phyloP scores from a whole-genome alignment of 768 basidiomycete species.

The Boletus rex-veris region DNA sequence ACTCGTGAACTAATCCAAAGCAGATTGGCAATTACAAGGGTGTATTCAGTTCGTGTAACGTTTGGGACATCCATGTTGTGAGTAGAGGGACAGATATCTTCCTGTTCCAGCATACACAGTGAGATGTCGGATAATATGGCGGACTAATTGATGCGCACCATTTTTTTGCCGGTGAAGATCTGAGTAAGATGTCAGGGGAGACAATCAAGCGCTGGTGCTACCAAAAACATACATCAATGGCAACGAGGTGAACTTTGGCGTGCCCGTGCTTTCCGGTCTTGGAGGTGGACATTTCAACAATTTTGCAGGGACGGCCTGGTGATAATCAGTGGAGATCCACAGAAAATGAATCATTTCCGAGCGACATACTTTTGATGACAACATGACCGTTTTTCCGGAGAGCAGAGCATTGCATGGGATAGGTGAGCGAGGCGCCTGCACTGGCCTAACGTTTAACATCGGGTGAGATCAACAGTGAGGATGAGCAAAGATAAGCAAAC shows the following conservation, averaged over 20 bases:
- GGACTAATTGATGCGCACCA: slow-evolving; percentile 47
- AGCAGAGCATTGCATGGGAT: slow-evolving; percentile 94
- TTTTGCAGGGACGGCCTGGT: slow-evolving; percentile 91
- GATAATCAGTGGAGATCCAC: neutral
- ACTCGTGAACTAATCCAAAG: neutral
- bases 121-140: neutral
- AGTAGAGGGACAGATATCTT: slow-evolving; percentile 94
- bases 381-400: slow-evolving; percentile 92
- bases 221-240: slow-evolving; percentile 76
- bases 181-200: slow-evolving; percentile 29
- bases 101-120: slow-evolving; percentile 42
- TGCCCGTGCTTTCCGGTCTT: slow-evolving; percentile 99
- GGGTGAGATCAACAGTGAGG: slow-evolving; percentile 11
- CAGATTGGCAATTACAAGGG: slow-evolving; percentile 55
- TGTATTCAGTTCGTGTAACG: slow-evolving; percentile 85
- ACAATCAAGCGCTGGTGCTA: neutral
- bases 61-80: slow-evolving; percentile 99
- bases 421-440: slow-evolving; percentile 76
- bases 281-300: slow-evolving; percentile 98
- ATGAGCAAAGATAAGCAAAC: slow-evolving; percentile 36
- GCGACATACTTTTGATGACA: slow-evolving; percentile 77
- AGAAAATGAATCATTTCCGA: neutral
- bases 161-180: slow-evolving; percentile 99
- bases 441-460: slow-evolving; percentile 44
- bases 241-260: slow-evolving; percentile 98